phyloP scores from a whole-genome alignment of 2,329 filamentous ascomycete species.

The Colletotrichum shisoi region DNA sequence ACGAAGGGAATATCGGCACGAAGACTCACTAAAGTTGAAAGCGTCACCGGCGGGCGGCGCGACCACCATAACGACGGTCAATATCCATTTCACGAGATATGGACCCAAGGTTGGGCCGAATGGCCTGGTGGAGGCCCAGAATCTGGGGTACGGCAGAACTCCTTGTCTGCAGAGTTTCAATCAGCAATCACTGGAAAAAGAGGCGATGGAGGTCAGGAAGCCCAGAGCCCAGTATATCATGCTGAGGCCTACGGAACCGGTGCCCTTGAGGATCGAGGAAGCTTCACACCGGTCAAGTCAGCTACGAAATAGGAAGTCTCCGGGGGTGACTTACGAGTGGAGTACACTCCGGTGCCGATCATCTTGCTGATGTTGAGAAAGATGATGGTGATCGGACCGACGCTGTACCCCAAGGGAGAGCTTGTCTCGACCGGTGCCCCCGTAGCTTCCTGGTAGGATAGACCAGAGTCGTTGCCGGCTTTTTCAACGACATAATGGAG shows the following conservation, averaged over 20 bases:
- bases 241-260: conserved; percentile 68
- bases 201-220: conserved; percentile 62
- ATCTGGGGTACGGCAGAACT: not conserved
- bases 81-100: not conserved
- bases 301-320: not conserved
- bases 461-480: conserved; percentile 58
- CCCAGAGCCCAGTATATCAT: conserved; percentile 72
- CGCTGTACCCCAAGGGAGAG: conserved; percentile 67
- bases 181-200: conserved; percentile 51
- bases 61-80: not conserved
- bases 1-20: accelerated
- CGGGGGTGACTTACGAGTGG: not conserved
- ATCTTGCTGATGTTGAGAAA: conserved; percentile 50
- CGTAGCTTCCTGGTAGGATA: conserved; percentile 63
- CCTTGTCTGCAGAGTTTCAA: not conserved
- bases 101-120: not conserved
- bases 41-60: not conserved
- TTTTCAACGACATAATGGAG: conserved; percentile 30
- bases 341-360: not conserved
- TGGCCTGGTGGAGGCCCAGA: not conserved
- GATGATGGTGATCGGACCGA: conserved; percentile 63
- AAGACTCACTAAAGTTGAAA: not conserved
- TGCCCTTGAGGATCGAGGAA: conserved; percentile 59
- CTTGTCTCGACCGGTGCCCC: conserved; percentile 67
- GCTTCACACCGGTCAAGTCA: conserved; percentile 54